A percentile compares a stretch with the other conserved stretches of the same genome.
phyloP scores from a whole-genome alignment of 352 stramenopile genomes.

The Globisporangium barbulae region DNA sequence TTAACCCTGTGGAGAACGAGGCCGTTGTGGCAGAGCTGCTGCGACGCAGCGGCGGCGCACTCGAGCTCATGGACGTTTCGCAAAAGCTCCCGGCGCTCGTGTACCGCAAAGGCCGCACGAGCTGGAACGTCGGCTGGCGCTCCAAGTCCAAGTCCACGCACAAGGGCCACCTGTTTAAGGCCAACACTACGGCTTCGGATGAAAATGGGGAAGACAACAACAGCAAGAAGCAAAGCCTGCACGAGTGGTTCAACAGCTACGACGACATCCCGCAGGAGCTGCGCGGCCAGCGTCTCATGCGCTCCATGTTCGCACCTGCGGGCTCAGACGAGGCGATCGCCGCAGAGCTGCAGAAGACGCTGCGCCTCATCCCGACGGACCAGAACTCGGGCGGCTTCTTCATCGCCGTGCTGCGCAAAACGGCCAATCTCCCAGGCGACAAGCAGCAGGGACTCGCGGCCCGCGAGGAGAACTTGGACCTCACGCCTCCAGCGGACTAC shows the following conservation, averaged over 20 bases:
- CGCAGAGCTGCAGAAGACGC: constrained; percentile 82
- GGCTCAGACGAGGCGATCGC: constrained; percentile 20
- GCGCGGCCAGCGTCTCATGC: constrained; percentile 55
- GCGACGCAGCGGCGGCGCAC: constrained; percentile 70
- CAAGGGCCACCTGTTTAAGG: constrained; percentile 75
- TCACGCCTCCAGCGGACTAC: constrained; percentile 52
- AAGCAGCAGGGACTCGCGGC: constrained; percentile 45
- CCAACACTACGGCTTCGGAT: constrained; percentile 1
- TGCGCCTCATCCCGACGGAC: constrained; percentile 96
- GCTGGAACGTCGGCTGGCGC: constrained; percentile 80
- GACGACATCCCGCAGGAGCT: constrained; percentile 55
- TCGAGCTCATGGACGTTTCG: constrained; percentile 90
- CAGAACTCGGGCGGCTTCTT: constrained; percentile 99
- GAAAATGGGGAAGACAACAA: constrained; percentile 1
- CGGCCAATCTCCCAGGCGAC: constrained; percentile 48
- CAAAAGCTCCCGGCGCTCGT: constrained; percentile 53
- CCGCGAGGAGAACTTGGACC: constrained; percentile 41
- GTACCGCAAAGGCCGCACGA: constrained; percentile 42
- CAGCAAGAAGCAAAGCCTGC: constrained; percentile 25
- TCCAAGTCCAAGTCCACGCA: constrained; percentile 86
- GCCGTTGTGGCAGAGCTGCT: constrained; percentile 96
- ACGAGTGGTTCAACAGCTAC: constrained; percentile 79
- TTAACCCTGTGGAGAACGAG: constrained; percentile 99
- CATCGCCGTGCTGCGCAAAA: constrained; percentile 94
- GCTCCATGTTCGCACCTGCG: constrained; percentile 84